Evolutionary conservation across 2,329 filamentous ascomycete genomes (phyloP).

Genomic region (Claviceps spartinae): DNA sequence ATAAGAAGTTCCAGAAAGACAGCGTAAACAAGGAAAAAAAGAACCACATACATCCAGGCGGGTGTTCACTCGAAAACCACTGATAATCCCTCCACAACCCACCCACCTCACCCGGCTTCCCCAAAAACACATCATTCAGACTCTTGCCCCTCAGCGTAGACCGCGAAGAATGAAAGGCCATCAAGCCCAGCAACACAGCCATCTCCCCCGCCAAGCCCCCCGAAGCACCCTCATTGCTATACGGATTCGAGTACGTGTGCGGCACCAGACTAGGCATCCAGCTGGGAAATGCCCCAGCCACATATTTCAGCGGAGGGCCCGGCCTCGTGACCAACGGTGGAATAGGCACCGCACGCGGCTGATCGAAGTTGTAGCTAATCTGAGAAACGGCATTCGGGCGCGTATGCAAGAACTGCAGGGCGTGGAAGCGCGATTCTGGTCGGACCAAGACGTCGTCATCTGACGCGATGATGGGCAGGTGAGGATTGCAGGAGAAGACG

Average conservation of each 20-base stretch:
- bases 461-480: constrained; percentile 21
- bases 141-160: neutral
- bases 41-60: constrained; percentile 15
- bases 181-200: constrained; percentile 25
- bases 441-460: constrained; percentile 9
- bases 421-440: constrained; percentile 12
- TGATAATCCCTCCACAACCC: constrained; percentile 13
- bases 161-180: constrained; percentile 18
- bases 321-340: neutral
- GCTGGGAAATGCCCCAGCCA: constrained; percentile 17
- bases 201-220: constrained; percentile 24
- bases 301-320: constrained; percentile 13
- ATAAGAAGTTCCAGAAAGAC: no score
- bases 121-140: constrained; percentile 4
- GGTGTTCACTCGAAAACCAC: constrained; percentile 12
- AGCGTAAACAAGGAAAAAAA: neutral
- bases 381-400: constrained; percentile 15
- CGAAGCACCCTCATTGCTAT: constrained; percentile 9
- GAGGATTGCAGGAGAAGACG: constrained; percentile 24
- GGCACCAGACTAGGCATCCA: constrained; percentile 28
- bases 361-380: constrained; percentile 7
- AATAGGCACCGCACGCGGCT: neutral
- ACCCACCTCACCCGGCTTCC: constrained; percentile 6
- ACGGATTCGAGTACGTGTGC: constrained; percentile 13
- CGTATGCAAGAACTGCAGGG: constrained; percentile 16